Percentiles rank a stretch among this genome's conserved stretches.
Evolutionary conservation across 1,139 yeast genomes (phyloP).

Genomic region (Zhuliangozyma blackwelliae): DNA sequence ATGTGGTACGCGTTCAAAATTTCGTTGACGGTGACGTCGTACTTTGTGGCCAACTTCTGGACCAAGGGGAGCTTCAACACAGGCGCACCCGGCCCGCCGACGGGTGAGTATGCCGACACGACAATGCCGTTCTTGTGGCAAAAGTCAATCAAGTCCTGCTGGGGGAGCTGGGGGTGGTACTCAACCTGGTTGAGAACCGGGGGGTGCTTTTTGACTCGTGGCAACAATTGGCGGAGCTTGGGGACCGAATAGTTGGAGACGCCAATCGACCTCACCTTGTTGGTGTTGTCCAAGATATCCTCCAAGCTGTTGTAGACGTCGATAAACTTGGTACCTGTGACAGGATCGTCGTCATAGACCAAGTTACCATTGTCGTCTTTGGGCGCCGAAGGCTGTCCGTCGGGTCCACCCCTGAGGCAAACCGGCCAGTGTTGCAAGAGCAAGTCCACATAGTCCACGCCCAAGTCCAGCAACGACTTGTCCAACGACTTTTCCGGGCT

Average conservation of each 20-base stretch:
- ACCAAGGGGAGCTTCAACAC: slow-evolving; percentile 30
- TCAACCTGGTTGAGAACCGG: slow-evolving; percentile 38
- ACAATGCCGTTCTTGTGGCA: slow-evolving; percentile 21
- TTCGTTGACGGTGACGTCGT: slow-evolving; percentile 29
- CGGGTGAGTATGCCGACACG: slow-evolving; percentile 33
- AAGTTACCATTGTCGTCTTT: slow-evolving; percentile 38
- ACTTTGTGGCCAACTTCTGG: slow-evolving; percentile 28
- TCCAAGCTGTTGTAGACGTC: slow-evolving; percentile 48
- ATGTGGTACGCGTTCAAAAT: slow-evolving; percentile 37
- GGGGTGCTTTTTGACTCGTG: slow-evolving; percentile 19
- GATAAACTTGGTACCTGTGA: slow-evolving; percentile 33
- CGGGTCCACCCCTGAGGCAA: slow-evolving; percentile 31
- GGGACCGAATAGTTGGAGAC: slow-evolving; percentile 31
- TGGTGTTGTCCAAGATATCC: slow-evolving; percentile 29
- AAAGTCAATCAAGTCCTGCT: slow-evolving; percentile 28
- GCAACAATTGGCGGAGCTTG: slow-evolving; percentile 23
- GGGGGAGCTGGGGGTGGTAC: slow-evolving; percentile 38
- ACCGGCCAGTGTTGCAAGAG: slow-evolving; percentile 63
- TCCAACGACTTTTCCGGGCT: slow-evolving; percentile 37
- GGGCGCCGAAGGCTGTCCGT: slow-evolving; percentile 36
- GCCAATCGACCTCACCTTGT: slow-evolving; percentile 29
- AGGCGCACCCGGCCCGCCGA: slow-evolving; percentile 34
- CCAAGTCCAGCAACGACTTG: slow-evolving; percentile 32
- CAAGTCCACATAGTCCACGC: slow-evolving; percentile 56
- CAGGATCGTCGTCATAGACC: slow-evolving; percentile 39